phyloP scores from a whole-genome alignment of 169 alveolate species.

The Plasmodium vinckei region DNA sequence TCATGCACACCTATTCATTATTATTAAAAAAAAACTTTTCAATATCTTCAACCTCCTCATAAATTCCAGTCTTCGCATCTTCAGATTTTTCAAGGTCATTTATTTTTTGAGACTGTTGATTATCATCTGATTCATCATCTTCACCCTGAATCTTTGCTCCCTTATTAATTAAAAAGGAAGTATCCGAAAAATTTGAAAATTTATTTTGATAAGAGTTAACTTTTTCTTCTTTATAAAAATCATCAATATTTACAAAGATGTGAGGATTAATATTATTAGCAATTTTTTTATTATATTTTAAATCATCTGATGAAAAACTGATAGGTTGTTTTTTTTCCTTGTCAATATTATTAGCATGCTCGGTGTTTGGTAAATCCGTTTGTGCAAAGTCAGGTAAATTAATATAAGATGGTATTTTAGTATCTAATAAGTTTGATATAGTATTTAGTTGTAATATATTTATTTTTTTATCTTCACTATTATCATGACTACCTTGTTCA shows the following conservation, averaged over 20 bases:
- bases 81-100: neutral
- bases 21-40: slow-evolving; percentile 57
- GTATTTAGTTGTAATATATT: slow-evolving; percentile 27
- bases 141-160: slow-evolving; percentile 68
- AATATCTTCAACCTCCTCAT: slow-evolving; percentile 46
- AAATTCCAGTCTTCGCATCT: neutral
- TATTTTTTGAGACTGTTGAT: slow-evolving; percentile 1
- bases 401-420: slow-evolving; percentile 25
- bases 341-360: slow-evolving; percentile 21
- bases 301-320: slow-evolving; percentile 34
- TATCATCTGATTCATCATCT: slow-evolving; percentile 68
- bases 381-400: slow-evolving; percentile 47
- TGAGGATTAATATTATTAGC: slow-evolving; percentile 8
- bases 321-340: slow-evolving; percentile 3
- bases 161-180: slow-evolving; percentile 14
- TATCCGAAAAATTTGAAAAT: neutral
- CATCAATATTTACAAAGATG: slow-evolving; percentile 32
- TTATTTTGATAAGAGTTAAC: neutral
- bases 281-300: neutral
- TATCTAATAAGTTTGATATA: slow-evolving; percentile 25
- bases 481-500: neutral
- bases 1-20: slow-evolving; percentile 1
- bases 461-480: neutral
- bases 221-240: slow-evolving; percentile 49
- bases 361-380: slow-evolving; percentile 35